Conservation (phyloP, 495 filamentous ascomycete species). For the Xylaria venustula region DNA sequence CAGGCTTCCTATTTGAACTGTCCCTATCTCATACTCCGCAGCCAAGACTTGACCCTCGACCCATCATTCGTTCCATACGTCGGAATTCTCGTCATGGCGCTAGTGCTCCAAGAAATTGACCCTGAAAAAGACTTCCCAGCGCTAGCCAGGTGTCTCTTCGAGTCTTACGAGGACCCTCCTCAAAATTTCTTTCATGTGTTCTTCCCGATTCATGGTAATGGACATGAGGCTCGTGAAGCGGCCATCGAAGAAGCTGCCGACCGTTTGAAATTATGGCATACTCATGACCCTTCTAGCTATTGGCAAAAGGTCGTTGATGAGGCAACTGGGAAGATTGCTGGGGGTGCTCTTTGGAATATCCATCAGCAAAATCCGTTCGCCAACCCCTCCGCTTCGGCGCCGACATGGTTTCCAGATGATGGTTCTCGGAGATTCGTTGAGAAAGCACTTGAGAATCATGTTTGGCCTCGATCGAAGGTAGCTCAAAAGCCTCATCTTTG, state of each 20-base stretch:
- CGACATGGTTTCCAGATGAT: slow-evolving; percentile 38
- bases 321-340: slow-evolving; percentile 32
- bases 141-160: slow-evolving; percentile 16
- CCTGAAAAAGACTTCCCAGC: slow-evolving; percentile 15
- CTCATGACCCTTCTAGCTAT: slow-evolving; percentile 24
- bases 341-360: slow-evolving; percentile 35
- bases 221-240: not conserved
- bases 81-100: not conserved
- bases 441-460: slow-evolving; percentile 22
- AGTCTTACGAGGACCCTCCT: slow-evolving; percentile 18
- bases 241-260: not conserved
- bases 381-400: slow-evolving; percentile 11
- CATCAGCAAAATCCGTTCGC: slow-evolving; percentile 32
- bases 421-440: slow-evolving; percentile 24
- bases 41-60: not conserved
- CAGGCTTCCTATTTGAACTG: no score
- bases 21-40: not conserved
- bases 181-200: slow-evolving; percentile 21
- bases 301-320: slow-evolving; percentile 36
- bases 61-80: not conserved
- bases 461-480: slow-evolving; percentile 18
- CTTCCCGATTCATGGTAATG: not conserved
- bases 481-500: slow-evolving; percentile 31
- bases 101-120: slow-evolving; percentile 16
- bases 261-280: slow-evolving; percentile 16